phyloP scores from a whole-genome alignment of 768 basidiomycete species.

The Boletus bicolor region DNA sequence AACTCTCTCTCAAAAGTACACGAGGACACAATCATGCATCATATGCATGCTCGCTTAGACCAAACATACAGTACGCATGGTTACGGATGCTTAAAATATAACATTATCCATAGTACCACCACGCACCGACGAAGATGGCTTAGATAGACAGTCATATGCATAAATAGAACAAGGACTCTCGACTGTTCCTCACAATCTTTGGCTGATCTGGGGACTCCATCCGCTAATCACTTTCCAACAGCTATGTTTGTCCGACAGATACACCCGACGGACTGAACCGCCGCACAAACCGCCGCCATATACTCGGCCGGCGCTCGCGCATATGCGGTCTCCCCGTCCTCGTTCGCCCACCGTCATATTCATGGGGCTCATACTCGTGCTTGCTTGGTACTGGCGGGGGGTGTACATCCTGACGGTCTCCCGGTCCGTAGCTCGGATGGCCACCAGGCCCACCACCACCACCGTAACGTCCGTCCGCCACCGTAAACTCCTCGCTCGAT shows the following conservation, averaged over 20 bases:
- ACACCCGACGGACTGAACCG: conserved; percentile 22
- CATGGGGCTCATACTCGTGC: conserved; percentile 4
- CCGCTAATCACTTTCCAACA: not conserved
- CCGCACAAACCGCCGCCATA: conserved; percentile 26
- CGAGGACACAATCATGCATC: not conserved
- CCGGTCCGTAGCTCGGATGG: conserved; percentile 1
- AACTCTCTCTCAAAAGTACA: not conserved
- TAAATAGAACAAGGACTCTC: not conserved
- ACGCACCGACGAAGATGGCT: not conserved
- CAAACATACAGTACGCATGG: not conserved
- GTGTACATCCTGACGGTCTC: conserved; percentile 5
- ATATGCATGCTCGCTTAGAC: not conserved
- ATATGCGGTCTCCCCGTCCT: not conserved
- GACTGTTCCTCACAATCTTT: not conserved
- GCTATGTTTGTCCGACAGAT: conserved; percentile 20
- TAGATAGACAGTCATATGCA: not conserved
- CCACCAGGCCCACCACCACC: not conserved
- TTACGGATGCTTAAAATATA: not conserved
- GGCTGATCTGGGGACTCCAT: not conserved
- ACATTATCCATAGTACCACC: not conserved
- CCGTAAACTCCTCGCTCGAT: conserved; percentile 13
- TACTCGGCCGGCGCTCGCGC: conserved; percentile 22
- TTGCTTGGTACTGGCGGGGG: not conserved
- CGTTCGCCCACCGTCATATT: not conserved
- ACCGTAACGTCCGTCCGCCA: conserved; percentile 4